phyloP scores from a whole-genome alignment of 768 basidiomycete genomes.

The Pholiota molesta region DNA sequence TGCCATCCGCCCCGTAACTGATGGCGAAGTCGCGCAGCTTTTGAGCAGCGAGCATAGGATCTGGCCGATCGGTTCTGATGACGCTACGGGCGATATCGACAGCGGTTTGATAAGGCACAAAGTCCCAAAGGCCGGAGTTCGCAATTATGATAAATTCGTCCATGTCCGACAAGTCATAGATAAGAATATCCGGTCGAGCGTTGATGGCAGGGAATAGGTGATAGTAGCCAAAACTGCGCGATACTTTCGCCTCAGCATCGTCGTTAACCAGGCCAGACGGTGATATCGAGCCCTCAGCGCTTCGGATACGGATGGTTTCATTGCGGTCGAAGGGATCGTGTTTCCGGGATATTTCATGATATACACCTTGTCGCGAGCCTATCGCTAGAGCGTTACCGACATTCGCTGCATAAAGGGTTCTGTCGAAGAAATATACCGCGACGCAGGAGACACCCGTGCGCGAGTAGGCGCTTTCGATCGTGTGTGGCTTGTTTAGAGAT shows the following conservation, averaged over 20 bases:
- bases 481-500: conserved; percentile 44
- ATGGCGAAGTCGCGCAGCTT: conserved; percentile 96
- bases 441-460: conserved; percentile 82
- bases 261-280: conserved; percentile 91
- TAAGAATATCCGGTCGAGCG: conserved; percentile 78
- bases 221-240: conserved; percentile 94
- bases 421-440: conserved; percentile 81
- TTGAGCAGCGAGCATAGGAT: conserved; percentile 85
- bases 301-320: conserved; percentile 87
- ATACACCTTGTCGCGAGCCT: conserved; percentile 75
- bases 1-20: conserved; percentile 92
- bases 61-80: conserved; percentile 65
- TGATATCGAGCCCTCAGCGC: conserved; percentile 94
- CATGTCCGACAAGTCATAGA: conserved; percentile 70
- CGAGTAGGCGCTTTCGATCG: conserved; percentile 47
- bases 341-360: conserved; percentile 71
- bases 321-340: conserved; percentile 89
- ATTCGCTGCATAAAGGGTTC: conserved; percentile 88
- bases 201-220: conserved; percentile 89
- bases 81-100: conserved; percentile 93
- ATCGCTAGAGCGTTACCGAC: conserved; percentile 89
- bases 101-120: conserved; percentile 91
- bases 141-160: conserved; percentile 98
- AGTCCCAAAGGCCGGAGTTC: conserved; percentile 93
- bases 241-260: conserved; percentile 70